These are phyloP conservation scores for Coemansia erecta DNA, from an alignment of 192 early-diverging fungal species.

Conservation along the genomic window DNA sequence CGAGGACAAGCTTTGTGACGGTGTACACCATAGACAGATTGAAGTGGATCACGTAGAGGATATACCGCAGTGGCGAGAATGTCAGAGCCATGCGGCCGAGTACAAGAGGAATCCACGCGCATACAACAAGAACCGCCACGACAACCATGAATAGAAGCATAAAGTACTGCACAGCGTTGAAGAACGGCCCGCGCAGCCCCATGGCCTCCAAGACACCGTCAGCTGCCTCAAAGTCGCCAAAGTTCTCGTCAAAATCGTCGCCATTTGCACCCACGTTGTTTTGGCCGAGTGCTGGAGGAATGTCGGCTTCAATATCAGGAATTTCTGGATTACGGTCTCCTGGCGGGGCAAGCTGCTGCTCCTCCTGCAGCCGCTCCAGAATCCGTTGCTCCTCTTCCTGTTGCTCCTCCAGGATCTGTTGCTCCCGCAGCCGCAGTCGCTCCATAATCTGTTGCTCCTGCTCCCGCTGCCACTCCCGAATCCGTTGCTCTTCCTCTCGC, in stretches of 20 bases:
- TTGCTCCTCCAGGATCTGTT: neutral
- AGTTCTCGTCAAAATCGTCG: slow-evolving; percentile 56
- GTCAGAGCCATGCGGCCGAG: slow-evolving; percentile 28
- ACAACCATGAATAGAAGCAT: slow-evolving; percentile 75
- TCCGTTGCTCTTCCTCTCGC: slow-evolving; percentile 4
- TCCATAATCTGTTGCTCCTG: neutral
- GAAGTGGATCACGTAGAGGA: slow-evolving; percentile 72
- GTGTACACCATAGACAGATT: slow-evolving; percentile 52
- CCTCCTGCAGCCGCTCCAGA: neutral
- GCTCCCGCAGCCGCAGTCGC: slow-evolving; percentile 1
- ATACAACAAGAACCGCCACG: slow-evolving; percentile 63
- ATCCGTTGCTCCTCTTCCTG: neutral
- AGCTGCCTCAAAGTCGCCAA: slow-evolving; percentile 60
- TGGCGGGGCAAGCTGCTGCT: no score
- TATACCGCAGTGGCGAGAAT: slow-evolving; percentile 41
- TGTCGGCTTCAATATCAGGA: neutral
- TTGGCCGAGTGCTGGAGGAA: neutral
- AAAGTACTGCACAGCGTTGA: slow-evolving; percentile 77
- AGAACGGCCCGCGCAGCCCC: slow-evolving; percentile 84
- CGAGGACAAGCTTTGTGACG: slow-evolving; percentile 24
- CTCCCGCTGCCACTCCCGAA: neutral
- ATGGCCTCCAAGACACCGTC: slow-evolving; percentile 86
- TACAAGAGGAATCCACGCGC: slow-evolving; percentile 74
- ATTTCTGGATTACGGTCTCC: no score
- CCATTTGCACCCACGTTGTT: slow-evolving; percentile 12